Conservation (phyloP, 1,139 yeast genomes). For the Hyphopichia buzzinii region DNA sequence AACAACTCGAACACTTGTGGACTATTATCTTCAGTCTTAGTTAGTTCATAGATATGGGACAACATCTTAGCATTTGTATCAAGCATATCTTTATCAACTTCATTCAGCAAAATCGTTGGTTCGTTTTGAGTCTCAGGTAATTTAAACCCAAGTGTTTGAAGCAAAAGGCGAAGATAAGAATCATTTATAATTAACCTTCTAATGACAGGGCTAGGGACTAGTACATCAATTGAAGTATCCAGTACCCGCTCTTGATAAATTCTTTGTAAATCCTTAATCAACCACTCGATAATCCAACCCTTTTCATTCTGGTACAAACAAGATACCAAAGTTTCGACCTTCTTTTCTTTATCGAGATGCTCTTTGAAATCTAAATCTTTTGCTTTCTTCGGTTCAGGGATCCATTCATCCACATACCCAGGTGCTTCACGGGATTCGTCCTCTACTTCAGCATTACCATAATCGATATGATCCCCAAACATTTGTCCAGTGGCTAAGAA, state of each 20-base stretch:
- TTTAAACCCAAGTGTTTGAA: conserved; percentile 34
- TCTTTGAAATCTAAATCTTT: conserved; percentile 9
- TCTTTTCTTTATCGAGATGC: conserved; percentile 4
- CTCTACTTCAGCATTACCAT: conserved; percentile 1
- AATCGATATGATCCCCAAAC: conserved; percentile 4
- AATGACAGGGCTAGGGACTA: conserved; percentile 17
- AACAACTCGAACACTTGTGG: conserved; percentile 12
- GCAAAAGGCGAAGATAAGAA: conserved; percentile 33
- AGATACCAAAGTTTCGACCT: conserved; percentile 33
- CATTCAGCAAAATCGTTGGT: conserved; percentile 3
- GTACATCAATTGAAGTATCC: conserved; percentile 12
- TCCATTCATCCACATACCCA: conserved; percentile 6
- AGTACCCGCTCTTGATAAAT: conserved; percentile 22
- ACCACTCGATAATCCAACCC: conserved; percentile 39
- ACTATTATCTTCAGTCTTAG: conserved; percentile 1
- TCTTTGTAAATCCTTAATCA: conserved; percentile 36
- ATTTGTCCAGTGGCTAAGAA: conserved; percentile 55
- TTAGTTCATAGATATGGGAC: background rate
- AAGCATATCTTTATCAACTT: background rate
- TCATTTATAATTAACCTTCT: conserved; percentile 34
- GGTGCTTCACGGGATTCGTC: conserved; percentile 2
- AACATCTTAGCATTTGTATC: conserved; percentile 1
- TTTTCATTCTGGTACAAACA: conserved; percentile 48
- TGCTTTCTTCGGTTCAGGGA: conserved; percentile 13
- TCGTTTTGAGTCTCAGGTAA: conserved; percentile 20